phyloP scores from a whole-genome alignment of 306 rosid genomes.

The Mucuna pruriens region DNA sequence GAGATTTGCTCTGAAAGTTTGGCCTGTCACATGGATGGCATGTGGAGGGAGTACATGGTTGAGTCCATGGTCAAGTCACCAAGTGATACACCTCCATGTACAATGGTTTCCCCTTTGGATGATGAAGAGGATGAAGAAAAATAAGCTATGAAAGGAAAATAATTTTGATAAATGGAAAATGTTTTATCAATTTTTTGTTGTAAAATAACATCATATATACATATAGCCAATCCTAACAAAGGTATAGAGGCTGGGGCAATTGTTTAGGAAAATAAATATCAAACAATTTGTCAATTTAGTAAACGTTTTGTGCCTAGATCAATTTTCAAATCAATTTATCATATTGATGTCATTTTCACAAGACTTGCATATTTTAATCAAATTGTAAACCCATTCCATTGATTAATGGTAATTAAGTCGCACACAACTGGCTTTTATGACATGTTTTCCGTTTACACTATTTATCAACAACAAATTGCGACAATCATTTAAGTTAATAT shows the following conservation, averaged over 20 bases:
- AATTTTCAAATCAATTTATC: not conserved
- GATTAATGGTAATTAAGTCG: not conserved
- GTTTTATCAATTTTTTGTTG: not conserved
- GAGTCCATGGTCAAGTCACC: conserved; percentile 44
- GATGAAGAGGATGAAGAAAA: not conserved
- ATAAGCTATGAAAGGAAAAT: not conserved
- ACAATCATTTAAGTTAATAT: not conserved
- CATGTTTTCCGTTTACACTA: not conserved
- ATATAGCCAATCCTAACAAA: not conserved
- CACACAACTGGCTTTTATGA: not conserved
- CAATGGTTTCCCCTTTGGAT: conserved; percentile 31
- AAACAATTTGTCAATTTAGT: not conserved
- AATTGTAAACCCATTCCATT: not conserved
- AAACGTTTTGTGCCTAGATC: not conserved
- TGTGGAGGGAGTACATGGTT: conserved; percentile 24
- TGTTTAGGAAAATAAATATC: not conserved
- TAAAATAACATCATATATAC: not conserved
- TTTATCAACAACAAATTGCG: not conserved
- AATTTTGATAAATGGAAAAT: not conserved
- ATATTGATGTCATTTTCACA: not conserved
- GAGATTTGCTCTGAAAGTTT: conserved; percentile 42
- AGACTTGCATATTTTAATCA: not conserved
- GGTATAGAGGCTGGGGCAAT: not conserved
- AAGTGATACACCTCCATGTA: conserved; percentile 39
- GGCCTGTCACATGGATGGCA: conserved; percentile 15